These are phyloP conservation scores for Neonectria magnoliae DNA, from an alignment of 2,329 filamentous ascomycete species.

Conservation along the genomic window DNA sequence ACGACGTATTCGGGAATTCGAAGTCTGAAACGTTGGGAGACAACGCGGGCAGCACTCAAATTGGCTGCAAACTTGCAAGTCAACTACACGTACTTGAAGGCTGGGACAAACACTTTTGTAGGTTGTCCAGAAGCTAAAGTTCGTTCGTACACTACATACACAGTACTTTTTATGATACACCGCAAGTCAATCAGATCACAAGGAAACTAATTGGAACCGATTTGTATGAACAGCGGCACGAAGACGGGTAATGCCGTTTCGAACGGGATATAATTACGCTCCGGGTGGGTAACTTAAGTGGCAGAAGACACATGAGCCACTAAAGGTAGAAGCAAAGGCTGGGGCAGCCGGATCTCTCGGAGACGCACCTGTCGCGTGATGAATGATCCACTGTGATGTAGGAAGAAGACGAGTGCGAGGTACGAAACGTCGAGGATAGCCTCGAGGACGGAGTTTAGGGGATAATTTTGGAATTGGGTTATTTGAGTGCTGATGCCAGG, in stretches of 20 bases:
- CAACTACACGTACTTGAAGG: background rate
- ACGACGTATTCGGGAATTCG: background rate
- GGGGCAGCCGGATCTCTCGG: constrained; percentile 32
- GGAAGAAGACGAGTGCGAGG: constrained; percentile 5
- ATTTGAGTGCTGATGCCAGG: background rate
- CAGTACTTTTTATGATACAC: background rate
- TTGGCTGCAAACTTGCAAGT: background rate
- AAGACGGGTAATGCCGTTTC: background rate
- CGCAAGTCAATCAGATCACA: background rate
- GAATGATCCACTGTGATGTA: background rate
- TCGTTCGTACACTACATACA: background rate
- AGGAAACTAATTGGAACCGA: background rate
- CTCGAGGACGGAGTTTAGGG: background rate
- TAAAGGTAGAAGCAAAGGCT: background rate
- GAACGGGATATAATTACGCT: background rate
- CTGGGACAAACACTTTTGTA: background rate
- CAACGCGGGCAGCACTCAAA: background rate
- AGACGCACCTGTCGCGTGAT: constrained; percentile 27
- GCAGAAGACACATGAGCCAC: background rate
- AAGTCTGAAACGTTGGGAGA: background rate
- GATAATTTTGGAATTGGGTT: background rate
- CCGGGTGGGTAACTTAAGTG: background rate
- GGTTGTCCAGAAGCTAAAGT: background rate
- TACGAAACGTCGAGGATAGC: background rate
- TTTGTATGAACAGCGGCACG: background rate